These are phyloP conservation scores for Prototheca stagnorum DNA, from an alignment of 163 green algal species.

Conservation along the genomic window DNA sequence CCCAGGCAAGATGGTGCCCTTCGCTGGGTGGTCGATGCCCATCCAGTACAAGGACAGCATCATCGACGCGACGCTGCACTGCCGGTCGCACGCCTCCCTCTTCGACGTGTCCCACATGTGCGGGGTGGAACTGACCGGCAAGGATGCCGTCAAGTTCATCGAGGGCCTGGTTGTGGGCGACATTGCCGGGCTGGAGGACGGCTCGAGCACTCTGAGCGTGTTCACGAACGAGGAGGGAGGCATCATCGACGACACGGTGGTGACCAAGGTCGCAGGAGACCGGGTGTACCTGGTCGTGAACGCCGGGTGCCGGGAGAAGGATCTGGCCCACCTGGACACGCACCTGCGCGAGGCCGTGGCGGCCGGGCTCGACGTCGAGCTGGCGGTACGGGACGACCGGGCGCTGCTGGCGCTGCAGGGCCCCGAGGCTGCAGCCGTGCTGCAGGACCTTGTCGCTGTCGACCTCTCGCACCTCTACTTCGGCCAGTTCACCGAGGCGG, in stretches of 20 bases:
- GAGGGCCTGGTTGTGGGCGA: conserved; percentile 87
- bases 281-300: conserved; percentile 96
- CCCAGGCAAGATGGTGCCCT: conserved; percentile 94
- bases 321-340: conserved; percentile 76
- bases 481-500: conserved; percentile 52
- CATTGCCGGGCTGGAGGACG: conserved; percentile 53
- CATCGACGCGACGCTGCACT: conserved; percentile 86
- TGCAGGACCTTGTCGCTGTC: conserved; percentile 44
- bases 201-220: conserved; percentile 72
- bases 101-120: conserved; percentile 99
- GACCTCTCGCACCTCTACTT: conserved; percentile 89
- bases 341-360: conserved; percentile 47
- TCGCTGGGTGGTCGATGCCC: conserved; percentile 95
- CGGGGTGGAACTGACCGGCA: conserved; percentile 64
- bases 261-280: conserved; percentile 69
- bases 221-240: conserved; percentile 95
- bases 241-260: conserved; percentile 97
- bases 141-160: conserved; percentile 75
- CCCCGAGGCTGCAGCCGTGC: conserved; percentile 48
- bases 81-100: conserved; percentile 64
- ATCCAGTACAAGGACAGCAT: conserved; percentile 98
- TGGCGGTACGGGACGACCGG: conserved; percentile 78
- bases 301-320: conserved; percentile 92
- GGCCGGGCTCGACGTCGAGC: conserved; percentile 48
- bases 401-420: conserved; percentile 79